These are phyloP conservation scores for Dictyostelium intermedium DNA, from an alignment of 78 protist species.

Conservation along the genomic window DNA sequence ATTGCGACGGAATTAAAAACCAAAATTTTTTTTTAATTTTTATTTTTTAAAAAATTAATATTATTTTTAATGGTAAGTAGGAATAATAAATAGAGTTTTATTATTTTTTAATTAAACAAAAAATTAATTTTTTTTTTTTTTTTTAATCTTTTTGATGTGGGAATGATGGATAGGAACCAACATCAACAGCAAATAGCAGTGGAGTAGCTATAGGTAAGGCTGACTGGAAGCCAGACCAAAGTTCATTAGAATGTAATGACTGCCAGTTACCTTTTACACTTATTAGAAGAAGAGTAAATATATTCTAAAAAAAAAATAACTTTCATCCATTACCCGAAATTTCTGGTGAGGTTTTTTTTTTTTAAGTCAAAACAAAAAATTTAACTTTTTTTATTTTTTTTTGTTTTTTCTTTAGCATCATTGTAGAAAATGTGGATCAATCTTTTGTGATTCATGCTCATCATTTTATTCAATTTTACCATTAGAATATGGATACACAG, in stretches of 20 bases:
- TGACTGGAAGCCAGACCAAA: conserved; percentile 63
- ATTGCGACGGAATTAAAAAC: background rate
- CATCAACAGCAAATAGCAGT: background rate
- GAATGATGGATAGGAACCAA: background rate
- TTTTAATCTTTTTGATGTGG: background rate
- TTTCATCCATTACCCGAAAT: background rate
- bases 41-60: no score
- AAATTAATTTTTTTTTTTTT: background rate
- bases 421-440: conserved; percentile 61
- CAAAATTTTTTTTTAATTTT: no score
- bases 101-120: no score
- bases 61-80: background rate
- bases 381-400: background rate
- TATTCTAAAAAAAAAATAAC: no score
- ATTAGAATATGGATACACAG: conserved; percentile 54
- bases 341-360: background rate
- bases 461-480: conserved; percentile 49
- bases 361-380: background rate
- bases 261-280: conserved; percentile 20
- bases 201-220: background rate
- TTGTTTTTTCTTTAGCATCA: conserved; percentile 51
- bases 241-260: conserved; percentile 38
- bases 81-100: no score
- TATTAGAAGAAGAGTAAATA: conserved; percentile 64
- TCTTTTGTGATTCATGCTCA: conserved; percentile 78